Evolutionary conservation across 345 rosid genomes (phyloP), one percentile per base, ranked within the genome.

Genomic region (Melaleuca quinquenervia): DNA sequence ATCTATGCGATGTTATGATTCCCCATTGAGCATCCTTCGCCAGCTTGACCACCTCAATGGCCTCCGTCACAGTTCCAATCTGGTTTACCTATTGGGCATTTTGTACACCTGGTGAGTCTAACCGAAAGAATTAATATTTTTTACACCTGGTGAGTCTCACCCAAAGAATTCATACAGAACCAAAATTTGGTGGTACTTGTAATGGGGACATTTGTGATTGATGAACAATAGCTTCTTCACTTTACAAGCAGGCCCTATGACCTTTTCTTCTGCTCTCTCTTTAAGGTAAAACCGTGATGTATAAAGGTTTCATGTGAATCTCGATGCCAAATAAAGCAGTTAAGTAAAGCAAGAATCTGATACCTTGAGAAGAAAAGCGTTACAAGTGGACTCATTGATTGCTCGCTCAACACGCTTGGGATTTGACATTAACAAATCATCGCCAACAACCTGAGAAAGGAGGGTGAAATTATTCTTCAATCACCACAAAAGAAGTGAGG

Each of bases 1-100:
- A 91, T 91, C 98, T 92, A 87, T 95, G 96, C 82, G 99, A 95
- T 86, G 91, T 92, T 84, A 97, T 94, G 83, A 97, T 95, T 88
- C 98, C 96, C 98, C 99, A 97, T 82, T 88, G 93, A 51, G 95
- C 96, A 89, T 97, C 98, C 90, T 94, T 96, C 83, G 99, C 99
- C 87, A 90, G 89, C 91, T 94, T 97, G 88, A 94, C 98, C n/a
- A 94, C 98, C 90, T 97, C 98, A 84, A 96, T 91, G 83, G 96
- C 95, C 89, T 97, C 98, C n/a, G 98, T 94, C 88, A 97, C 96
- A 1, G 99, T 96, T 89, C 99, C 99, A 36, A 97, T 93, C 93
- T 95, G 98, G 90, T 95, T 97, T 88, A 97, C 89, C 99, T 97
- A 91, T 87, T 18, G 45, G 45, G 84, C 45, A 82, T 16, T 82